phyloP scores from a whole-genome alignment of 148 eudicot genomes.

The Cornus controversa region DNA sequence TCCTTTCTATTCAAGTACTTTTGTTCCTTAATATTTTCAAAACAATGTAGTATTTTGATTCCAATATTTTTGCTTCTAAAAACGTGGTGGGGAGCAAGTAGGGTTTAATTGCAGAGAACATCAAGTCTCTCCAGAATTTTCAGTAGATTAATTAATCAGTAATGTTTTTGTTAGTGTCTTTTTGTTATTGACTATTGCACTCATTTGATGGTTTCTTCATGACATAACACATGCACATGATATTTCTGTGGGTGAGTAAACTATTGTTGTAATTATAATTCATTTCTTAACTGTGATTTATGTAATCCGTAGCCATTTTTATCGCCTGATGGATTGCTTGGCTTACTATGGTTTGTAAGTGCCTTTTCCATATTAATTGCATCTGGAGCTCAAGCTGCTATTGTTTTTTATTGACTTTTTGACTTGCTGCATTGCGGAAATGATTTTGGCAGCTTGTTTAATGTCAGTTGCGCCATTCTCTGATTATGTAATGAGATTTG shows the following conservation, averaged over 20 bases:
- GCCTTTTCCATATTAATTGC: not conserved
- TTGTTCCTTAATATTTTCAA: conserved; percentile 19
- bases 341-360: not conserved
- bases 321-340: no score
- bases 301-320: not conserved
- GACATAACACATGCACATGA: not conserved
- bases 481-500: not conserved
- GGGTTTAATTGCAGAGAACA: conserved; percentile 9
- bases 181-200: conserved; percentile 5
- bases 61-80: conserved; percentile 20
- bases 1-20: conserved; percentile 24
- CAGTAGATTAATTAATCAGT: conserved; percentile 16
- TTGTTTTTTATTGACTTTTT: not conserved
- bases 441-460: not conserved
- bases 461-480: not conserved
- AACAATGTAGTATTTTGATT: conserved; percentile 28
- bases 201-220: not conserved
- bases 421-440: not conserved
- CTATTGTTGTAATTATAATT: not conserved
- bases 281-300: not conserved
- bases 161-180: not conserved
- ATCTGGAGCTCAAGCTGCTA: not conserved
- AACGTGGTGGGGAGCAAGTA: conserved; percentile 14
- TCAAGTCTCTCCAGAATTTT: conserved; percentile 20
- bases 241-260: conserved; percentile 1